Evolutionary conservation across 129 eudicot species (phyloP), one percentile per base, ranked within the genome.

Genomic region (Erigeron canadensis): DNA sequence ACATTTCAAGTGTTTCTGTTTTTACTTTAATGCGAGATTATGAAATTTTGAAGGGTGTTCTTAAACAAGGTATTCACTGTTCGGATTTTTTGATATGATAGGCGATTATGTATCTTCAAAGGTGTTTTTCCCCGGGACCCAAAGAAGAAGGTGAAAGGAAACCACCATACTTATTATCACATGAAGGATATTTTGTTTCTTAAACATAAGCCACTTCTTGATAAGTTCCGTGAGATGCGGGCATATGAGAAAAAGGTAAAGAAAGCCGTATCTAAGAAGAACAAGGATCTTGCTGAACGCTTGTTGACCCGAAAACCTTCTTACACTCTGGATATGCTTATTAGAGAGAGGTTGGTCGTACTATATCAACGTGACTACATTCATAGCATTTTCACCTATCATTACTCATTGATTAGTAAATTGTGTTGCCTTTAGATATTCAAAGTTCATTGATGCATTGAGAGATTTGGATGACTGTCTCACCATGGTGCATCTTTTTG

Each of bases 401-500:
- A 2, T 55, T 19, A 92, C 83, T 28, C 34, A 28, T 3, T 28
- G 34, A 0, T 28, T 28, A 28, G 34, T 28, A 28, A 28, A 28
- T 28, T 28, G 34, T 28, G 34, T 23, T 3, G 34, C 2, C 34
- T 28, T 28, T 28, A 28, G 34, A 28, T 28, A 28, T 28, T 3
- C 34, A 28, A 28, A 28, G 34, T 28, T 28, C 34, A 0, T 28
- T 28, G 34, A 92, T 80, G 96, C 98, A 7, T 70, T 92, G 22
- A 81, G 98, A 63, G 98, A 92, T 83, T 67, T 92, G 81, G 96
- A 92, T 76, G 98, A 92, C 55, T 87, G 95, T 42, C 96, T 92
- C 19, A 83, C 88, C 13, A 92, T 92, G 98, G 91, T 89, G 43
- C 96, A 89, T 23, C 86, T 89, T 37, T 92, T 92, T 83, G 96